Base-by-base conservation (phyloP, 495 filamentous ascomycete genomes). In the Talaromyces stipitatus region DNA sequence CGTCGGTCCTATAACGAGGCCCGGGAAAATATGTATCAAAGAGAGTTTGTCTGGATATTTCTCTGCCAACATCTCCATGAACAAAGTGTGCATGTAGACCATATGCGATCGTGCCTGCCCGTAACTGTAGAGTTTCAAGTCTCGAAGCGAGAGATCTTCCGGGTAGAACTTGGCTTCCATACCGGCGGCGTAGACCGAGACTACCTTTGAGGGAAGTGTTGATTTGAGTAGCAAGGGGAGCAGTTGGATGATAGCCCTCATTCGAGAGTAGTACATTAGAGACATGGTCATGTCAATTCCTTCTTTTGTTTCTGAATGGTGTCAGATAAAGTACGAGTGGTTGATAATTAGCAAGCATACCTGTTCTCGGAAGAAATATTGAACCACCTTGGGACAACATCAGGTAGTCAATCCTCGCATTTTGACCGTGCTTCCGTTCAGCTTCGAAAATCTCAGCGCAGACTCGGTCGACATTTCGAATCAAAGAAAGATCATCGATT, bases 211-310 rank as follows among this genome's bases (percentile, higher is more conserved):
- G 12, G 33, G 47, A 20, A 45, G 45, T 2, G 26, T 43, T 6
- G 65, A 60, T 27, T 52, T 56, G 27, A 56, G 60, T 12, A 69
- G 61, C 20, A 64, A 56, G 4, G 67, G 67, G 9, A 64, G 62
- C 26, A 69, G 56, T 41, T 65, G 66, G 4, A 50, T 8, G 30
- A 58, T 58, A 59, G 64, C 62, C 26, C 67, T 61, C 59, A 66
- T 64, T 11, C 67, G 67, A 20, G 67, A 70, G 50, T 70, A 70
- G 57, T 59, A 70, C 43, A 64, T 63, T 7, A 70, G 58, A 12
- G 60, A 55, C 28, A 66, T 56, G 38, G 64, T 63, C 10, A 58
- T 45, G 29, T 65, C 64, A 32, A 68, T 53, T 26, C 66, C 63
- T 41, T 66, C 66, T 23, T 48, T 51, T 32, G 61, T 64, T 24